A percentile compares a stretch with the other conserved stretches of the same genome.
These are phyloP conservation scores for Exophiala sp. DNA, from an alignment of 2,329 filamentous ascomycete species.

Conservation along the genomic window DNA sequence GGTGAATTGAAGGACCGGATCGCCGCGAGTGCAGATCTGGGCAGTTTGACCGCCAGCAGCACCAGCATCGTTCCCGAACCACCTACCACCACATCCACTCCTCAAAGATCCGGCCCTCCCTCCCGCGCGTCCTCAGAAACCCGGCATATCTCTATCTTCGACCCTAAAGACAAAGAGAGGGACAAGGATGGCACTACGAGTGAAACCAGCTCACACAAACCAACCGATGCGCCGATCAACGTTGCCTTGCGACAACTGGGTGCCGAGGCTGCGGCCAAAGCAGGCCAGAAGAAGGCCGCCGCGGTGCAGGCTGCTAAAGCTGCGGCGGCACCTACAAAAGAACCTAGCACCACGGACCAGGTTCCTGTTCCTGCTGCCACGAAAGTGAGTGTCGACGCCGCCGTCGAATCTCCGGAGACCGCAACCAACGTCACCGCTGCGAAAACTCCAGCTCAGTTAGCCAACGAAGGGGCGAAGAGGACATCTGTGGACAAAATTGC, in stretches of 20 bases:
- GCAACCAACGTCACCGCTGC: constrained; percentile 19
- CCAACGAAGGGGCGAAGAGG: constrained; percentile 24
- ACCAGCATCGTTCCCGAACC: constrained; percentile 10
- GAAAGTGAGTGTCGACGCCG: constrained; percentile 17
- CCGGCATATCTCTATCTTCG: constrained; percentile 23
- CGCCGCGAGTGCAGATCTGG: constrained; percentile 39
- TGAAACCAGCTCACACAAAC: constrained; percentile 11
- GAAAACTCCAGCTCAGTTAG: constrained; percentile 25
- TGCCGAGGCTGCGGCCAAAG: constrained; percentile 34
- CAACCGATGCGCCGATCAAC: constrained; percentile 33
- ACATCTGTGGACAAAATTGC: constrained; percentile 26
- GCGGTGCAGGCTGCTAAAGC: constrained; percentile 13
- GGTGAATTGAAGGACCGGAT: constrained; percentile 88
- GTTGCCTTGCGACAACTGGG: constrained; percentile 42
- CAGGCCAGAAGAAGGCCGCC: constrained; percentile 27
- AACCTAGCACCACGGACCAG: constrained; percentile 11
- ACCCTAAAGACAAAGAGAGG: constrained; percentile 21
- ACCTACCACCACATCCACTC: constrained; percentile 27
- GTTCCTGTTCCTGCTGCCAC: constrained; percentile 13
- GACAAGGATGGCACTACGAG: constrained; percentile 8
- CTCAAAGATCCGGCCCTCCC: constrained; percentile 40
- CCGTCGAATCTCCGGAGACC: constrained; percentile 18
- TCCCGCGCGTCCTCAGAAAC: constrained; percentile 31
- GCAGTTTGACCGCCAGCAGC: constrained; percentile 2
- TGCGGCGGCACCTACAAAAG: constrained; percentile 14